These are phyloP conservation scores for Blastobotrys buckinghamii DNA, from an alignment of 1,139 yeast genomes.

Conservation along the genomic window DNA sequence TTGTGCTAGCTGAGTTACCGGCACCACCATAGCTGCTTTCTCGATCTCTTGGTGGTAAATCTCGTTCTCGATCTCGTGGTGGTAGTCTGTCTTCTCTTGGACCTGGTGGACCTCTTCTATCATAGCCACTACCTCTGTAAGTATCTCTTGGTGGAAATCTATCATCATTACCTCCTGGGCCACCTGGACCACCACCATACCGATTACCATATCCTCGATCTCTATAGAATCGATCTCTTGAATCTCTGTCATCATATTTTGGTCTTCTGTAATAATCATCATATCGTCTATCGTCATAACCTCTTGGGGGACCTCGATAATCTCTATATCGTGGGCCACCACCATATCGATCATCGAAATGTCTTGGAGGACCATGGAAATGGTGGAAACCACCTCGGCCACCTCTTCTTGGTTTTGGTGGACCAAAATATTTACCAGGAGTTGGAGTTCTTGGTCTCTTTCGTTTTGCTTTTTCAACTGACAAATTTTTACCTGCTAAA, in stretches of 20 bases:
- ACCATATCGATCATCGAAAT: constrained; percentile 18
- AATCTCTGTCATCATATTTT: constrained; percentile 27
- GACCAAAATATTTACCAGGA: constrained; percentile 39
- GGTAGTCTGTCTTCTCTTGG: constrained; percentile 23
- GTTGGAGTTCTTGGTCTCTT: constrained; percentile 38
- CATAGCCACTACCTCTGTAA: constrained; percentile 18
- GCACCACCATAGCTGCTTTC: constrained; percentile 11
- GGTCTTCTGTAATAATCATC: constrained; percentile 22
- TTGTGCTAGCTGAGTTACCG: neutral
- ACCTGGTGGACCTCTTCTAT: constrained; percentile 18
- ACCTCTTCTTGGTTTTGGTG: constrained; percentile 31
- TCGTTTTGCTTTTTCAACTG: constrained; percentile 35
- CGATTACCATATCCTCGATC: constrained; percentile 24
- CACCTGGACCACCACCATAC: constrained; percentile 20
- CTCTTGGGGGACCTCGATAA: constrained; percentile 22
- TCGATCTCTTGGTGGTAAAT: constrained; percentile 19
- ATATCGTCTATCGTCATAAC: constrained; percentile 12
- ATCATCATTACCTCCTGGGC: constrained; percentile 20
- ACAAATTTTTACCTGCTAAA: constrained; percentile 31
- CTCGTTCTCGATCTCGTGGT: constrained; percentile 22
- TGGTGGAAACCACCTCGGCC: constrained; percentile 17
- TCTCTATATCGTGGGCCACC: constrained; percentile 15
- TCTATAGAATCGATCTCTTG: constrained; percentile 24
- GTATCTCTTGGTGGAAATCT: constrained; percentile 17
- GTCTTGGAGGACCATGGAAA: constrained; percentile 15